Base-by-base conservation (phyloP, 2,329 filamentous ascomycete genomes). In the Daldinia eschscholtzii region DNA sequence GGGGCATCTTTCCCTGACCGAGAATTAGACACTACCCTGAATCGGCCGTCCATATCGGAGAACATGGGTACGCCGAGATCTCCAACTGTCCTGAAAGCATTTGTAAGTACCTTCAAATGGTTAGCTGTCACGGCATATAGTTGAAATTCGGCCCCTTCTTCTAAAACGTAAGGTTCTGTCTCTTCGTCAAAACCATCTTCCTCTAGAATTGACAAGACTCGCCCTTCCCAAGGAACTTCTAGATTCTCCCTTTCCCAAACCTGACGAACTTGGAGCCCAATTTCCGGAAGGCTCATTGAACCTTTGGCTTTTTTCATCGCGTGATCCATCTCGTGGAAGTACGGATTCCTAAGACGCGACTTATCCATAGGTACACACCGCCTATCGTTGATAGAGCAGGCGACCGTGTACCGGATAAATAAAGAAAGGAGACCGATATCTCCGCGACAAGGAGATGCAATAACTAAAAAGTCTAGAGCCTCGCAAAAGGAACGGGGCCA, bases 401-500 rank as follows among this genome's bases (percentile, higher is more conserved):
- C 41, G 6, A 44, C 41, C 41, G 41, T 6, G 6, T 44, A 44
- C 6, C 41, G 41, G 9, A 44, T 44, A n/a, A 44, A 44, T 3
- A 44, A 4, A 44, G 41, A 44, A 1, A 44, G 41, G n/a, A 44
- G n/a, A 6, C 41, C 18, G n/a, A 44, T 44, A 10, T 44, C 41
- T 4, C n/a, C 41, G 41, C 41, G n/a, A 6, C 41, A 44, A 44
- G 41, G 41, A 44, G 41, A 44, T 10, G 41, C 41, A 5, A 44
- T 15, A 9, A 44, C 7, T 10, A 44, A 10, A 13, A 44, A 20
- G 18, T 44, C 41, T 4, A 44, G 18, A 5, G 41, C n/a, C 41
- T 44, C 41, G n/a, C 48, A 64, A 9, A 72, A 72, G 6, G 6
- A 12, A 0, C 35, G 26, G n/a, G 37, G 46, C 70, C 70, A 72